Evolutionary conservation across 306 rosid genomes (phyloP).

Genomic region (Dryas octopetala): DNA sequence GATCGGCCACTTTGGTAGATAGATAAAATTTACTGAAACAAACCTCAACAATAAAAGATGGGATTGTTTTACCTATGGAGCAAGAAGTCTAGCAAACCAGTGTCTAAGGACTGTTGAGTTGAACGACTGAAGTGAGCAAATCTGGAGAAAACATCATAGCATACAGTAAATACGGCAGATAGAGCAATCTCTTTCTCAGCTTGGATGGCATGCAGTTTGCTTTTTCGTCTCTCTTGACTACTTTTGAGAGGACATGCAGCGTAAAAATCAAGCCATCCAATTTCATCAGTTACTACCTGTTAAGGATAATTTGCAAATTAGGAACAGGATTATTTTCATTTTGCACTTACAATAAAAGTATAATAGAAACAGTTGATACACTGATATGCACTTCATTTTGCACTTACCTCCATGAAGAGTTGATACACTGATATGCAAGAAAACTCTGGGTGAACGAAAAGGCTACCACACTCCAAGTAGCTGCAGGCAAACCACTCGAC

Average conservation of each 20-base stretch:
- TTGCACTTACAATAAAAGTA: slow-evolving; percentile 9
- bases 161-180: slow-evolving; percentile 48
- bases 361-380: slow-evolving; percentile 45
- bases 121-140: slow-evolving; percentile 67
- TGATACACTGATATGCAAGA: slow-evolving; percentile 50
- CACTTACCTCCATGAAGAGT: slow-evolving; percentile 11
- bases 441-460: slow-evolving; percentile 60
- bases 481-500: slow-evolving; percentile 42
- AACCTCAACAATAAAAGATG: background rate
- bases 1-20: slow-evolving; percentile 16
- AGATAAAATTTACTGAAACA: slow-evolving; percentile 11
- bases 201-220: slow-evolving; percentile 46
- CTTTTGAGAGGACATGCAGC: slow-evolving; percentile 38
- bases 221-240: slow-evolving; percentile 41
- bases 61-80: slow-evolving; percentile 47
- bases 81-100: slow-evolving; percentile 49
- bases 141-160: slow-evolving; percentile 69
- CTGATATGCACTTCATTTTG: background rate
- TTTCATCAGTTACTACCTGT: slow-evolving; percentile 67
- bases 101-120: slow-evolving; percentile 53
- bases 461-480: slow-evolving; percentile 73
- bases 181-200: slow-evolving; percentile 68
- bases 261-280: slow-evolving; percentile 74
- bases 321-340: background rate
- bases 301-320: slow-evolving; percentile 10